Evolutionary conservation across 148 eudicot species (phyloP).

Genomic region (Rheum nobile): DNA sequence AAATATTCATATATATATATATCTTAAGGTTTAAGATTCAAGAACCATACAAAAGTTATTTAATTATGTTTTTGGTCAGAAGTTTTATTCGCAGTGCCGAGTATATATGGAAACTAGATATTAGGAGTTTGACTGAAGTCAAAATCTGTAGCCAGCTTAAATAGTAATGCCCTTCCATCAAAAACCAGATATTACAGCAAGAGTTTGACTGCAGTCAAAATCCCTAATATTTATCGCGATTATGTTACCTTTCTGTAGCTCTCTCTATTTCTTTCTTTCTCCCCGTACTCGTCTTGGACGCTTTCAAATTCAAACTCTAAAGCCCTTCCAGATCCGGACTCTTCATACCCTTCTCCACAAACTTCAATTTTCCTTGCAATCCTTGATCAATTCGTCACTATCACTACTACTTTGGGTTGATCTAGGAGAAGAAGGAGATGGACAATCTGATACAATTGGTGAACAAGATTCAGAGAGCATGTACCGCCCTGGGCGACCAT

Average conservation of each 20-base stretch:
- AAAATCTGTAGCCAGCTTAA: no score
- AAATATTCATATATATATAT: no score
- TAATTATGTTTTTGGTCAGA: no score
- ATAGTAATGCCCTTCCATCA: background rate
- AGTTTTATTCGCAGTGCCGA: no score
- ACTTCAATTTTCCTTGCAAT: background rate
- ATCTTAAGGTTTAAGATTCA: no score
- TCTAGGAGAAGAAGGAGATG: constrained; percentile 18
- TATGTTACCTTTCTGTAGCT: background rate
- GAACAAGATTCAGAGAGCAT: constrained; percentile 85
- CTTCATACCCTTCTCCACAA: background rate
- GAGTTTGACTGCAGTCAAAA: background rate
- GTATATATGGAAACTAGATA: no score
- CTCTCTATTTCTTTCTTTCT: background rate
- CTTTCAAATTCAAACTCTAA: constrained; percentile 9
- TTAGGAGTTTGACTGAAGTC: no score
- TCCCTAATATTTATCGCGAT: background rate
- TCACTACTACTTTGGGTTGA: background rate
- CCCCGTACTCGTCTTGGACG: background rate
- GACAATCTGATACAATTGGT: constrained; percentile 72
- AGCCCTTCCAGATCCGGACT: background rate
- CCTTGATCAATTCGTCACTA: background rate
- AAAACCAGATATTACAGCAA: background rate
- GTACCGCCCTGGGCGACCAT: constrained; percentile 91
- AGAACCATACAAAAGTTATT: no score